Conservation (phyloP, 2,329 filamentous ascomycete genomes). For the Alternaria rosae region DNA sequence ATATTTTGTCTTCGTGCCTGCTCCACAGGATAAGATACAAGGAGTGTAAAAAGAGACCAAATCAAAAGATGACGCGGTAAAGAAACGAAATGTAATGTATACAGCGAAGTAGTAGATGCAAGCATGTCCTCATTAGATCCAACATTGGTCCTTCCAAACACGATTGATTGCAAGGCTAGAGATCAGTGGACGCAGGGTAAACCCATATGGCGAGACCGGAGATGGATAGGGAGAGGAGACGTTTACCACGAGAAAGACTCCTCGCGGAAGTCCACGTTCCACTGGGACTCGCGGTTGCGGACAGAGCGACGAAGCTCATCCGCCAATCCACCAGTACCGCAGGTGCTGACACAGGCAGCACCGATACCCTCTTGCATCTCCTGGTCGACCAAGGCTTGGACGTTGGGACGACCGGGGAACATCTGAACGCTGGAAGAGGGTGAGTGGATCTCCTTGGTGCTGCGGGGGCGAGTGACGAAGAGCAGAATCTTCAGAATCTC, state of each 20-base stretch:
- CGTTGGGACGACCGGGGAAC: constrained; percentile 87
- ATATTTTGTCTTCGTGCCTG: constrained; percentile 22
- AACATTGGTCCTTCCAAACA: constrained; percentile 11
- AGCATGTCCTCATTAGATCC: constrained; percentile 21
- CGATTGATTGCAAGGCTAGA: constrained; percentile 10
- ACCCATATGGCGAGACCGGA: constrained; percentile 16
- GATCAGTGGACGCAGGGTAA: constrained; percentile 26
- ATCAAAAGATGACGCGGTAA: constrained; percentile 22
- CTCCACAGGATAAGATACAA: constrained; percentile 24
- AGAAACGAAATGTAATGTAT: constrained; percentile 36
- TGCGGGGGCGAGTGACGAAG: constrained; percentile 88
- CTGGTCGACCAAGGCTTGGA: constrained; percentile 77
- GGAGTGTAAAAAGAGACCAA: constrained; percentile 23
- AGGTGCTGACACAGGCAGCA: constrained; percentile 86
- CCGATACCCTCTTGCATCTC: constrained; percentile 85
- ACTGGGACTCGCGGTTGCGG: constrained; percentile 68
- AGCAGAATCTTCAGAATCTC: constrained; percentile 86
- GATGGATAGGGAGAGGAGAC: background rate
- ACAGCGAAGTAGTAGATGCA: constrained; percentile 35
- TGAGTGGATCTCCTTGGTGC: constrained; percentile 80
- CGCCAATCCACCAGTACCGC: constrained; percentile 75
- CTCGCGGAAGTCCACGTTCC: constrained; percentile 79
- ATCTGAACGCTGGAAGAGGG: constrained; percentile 85
- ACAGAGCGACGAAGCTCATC: constrained; percentile 77
- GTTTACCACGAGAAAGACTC: constrained; percentile 74